phyloP scores from a whole-genome alignment of 78 protist genomes.

The Paratrimastix pyriformis region DNA sequence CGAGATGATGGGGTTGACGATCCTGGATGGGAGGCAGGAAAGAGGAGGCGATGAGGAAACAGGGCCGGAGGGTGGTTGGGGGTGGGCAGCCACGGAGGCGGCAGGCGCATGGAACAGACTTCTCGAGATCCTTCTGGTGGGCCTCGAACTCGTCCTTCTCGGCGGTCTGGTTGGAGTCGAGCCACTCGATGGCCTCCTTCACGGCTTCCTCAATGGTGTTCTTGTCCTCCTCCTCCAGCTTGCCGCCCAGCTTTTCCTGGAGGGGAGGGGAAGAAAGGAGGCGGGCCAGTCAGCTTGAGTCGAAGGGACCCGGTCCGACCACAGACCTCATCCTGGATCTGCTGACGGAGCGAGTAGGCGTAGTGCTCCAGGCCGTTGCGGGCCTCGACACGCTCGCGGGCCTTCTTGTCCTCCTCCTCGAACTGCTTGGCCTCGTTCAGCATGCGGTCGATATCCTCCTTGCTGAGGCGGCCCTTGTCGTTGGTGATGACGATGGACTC shows the following conservation, averaged over 20 bases:
- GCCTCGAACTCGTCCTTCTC: slow-evolving; percentile 85
- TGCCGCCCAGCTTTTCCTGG: slow-evolving; percentile 70
- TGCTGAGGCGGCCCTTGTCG: slow-evolving; percentile 81
- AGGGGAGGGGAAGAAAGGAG: no score
- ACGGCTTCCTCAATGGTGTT: slow-evolving; percentile 53
- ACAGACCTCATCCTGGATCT: background rate
- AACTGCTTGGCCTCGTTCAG: slow-evolving; percentile 19
- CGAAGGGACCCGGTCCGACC: no score
- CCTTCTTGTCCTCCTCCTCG: slow-evolving; percentile 14
- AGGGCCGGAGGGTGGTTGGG: no score
- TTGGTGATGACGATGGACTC: slow-evolving; percentile 81
- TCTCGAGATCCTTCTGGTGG: slow-evolving; percentile 76
- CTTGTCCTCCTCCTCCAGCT: slow-evolving; percentile 86
- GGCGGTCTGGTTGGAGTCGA: slow-evolving; percentile 79
- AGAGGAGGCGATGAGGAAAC: no score
- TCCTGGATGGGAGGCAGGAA: no score
- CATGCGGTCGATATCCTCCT: slow-evolving; percentile 43
- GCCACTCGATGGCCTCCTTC: slow-evolving; percentile 75
- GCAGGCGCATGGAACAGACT: no score
- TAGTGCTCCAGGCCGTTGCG: slow-evolving; percentile 26
- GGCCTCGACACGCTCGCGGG: slow-evolving; percentile 3
- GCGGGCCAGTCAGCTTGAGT: no score
- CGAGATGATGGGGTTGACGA: slow-evolving; percentile 85
- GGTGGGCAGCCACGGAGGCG: no score
- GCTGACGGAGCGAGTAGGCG: background rate